These are phyloP conservation scores for Diospyros kaki DNA, from an alignment of 148 eudicot species.

Conservation along the genomic window DNA sequence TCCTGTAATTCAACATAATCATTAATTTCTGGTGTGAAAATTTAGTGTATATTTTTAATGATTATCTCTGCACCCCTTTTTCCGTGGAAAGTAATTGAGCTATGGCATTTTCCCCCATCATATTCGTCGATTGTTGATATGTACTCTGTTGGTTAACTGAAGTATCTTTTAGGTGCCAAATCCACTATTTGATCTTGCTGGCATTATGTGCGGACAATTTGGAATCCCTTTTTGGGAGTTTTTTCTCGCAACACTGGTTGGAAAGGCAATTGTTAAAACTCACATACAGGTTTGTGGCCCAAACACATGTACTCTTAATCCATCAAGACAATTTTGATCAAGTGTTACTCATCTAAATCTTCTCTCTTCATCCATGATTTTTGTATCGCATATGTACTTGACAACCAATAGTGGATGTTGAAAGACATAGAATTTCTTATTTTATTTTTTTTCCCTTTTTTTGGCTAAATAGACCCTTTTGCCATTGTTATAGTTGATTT, in stretches of 20 bases:
- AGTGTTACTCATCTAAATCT: too few relatives aligned
- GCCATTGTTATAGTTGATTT: background rate
- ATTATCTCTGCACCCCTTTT: background rate
- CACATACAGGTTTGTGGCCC: slow-evolving; percentile 74
- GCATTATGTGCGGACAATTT: slow-evolving; percentile 97
- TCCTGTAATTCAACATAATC: background rate
- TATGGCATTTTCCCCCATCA: background rate
- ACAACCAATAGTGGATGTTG: too few relatives aligned
- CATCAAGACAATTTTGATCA: background rate
- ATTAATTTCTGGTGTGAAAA: background rate
- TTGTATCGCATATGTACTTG: too few relatives aligned
- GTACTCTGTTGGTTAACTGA: slow-evolving; percentile 12
- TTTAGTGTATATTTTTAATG: background rate
- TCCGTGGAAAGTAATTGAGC: background rate
- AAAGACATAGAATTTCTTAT: too few relatives aligned
- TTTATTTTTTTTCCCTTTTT: background rate
- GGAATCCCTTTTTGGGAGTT: slow-evolving; percentile 97
- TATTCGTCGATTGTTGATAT: slow-evolving; percentile 1
- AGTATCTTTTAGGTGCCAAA: slow-evolving; percentile 69
- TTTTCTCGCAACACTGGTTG: slow-evolving; percentile 79
- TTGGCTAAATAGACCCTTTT: too few relatives aligned
- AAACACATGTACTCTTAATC: background rate
- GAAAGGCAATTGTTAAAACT: slow-evolving; percentile 92
- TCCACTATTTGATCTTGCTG: slow-evolving; percentile 98
- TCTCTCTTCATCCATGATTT: too few relatives aligned